Conservation (phyloP, 176 grass and related monocot genomes). For the Oryza glumipatula region DNA sequence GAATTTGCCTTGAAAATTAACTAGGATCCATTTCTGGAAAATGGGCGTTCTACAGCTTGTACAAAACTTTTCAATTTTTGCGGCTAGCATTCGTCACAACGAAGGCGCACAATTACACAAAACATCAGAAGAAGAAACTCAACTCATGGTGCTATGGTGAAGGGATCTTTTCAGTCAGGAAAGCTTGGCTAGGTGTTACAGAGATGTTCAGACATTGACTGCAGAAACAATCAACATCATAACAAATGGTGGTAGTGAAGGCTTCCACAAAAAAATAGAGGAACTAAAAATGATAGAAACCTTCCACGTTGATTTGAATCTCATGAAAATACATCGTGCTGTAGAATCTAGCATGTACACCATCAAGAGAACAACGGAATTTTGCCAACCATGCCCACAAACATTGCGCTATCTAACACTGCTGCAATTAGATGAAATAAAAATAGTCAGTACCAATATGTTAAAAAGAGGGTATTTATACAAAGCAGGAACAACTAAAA, state of each 20-base stretch:
- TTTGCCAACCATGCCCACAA: background rate
- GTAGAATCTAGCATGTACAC: slow-evolving; percentile 25
- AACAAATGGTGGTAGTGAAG: background rate
- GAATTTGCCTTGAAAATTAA: background rate
- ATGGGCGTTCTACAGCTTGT: background rate
- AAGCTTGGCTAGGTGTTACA: background rate
- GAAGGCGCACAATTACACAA: no score
- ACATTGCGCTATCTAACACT: slow-evolving; percentile 1
- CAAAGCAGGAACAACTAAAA: background rate
- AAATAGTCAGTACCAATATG: background rate
- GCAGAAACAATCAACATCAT: background rate
- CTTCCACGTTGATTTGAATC: background rate
- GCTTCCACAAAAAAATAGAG: background rate
- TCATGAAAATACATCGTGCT: background rate
- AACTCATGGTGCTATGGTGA: background rate
- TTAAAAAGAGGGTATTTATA: background rate
- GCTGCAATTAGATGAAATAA: background rate
- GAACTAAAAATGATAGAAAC: background rate
- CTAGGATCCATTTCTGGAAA: slow-evolving; percentile 8
- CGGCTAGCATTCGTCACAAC: background rate
- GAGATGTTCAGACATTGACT: background rate
- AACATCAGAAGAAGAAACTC: background rate
- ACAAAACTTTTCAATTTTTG: background rate
- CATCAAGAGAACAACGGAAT: slow-evolving; percentile 27
- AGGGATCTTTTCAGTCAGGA: background rate